These are phyloP conservation scores for Rhazya stricta DNA, from an alignment of 257 asterid species.

Conservation along the genomic window DNA sequence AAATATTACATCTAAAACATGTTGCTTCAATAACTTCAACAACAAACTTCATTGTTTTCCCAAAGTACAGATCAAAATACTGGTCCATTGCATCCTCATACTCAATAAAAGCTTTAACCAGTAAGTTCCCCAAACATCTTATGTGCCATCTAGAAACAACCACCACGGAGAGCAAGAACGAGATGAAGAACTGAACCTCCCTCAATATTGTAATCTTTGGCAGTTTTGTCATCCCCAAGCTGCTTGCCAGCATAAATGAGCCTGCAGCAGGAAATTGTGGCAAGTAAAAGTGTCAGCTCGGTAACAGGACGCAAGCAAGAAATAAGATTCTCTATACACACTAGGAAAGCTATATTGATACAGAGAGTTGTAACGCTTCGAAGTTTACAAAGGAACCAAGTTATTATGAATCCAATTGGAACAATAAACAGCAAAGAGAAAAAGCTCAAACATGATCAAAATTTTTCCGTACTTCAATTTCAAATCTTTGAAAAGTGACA, in stretches of 20 bases:
- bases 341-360: background rate
- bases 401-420: background rate
- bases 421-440: background rate
- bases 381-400: background rate
- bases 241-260: slow-evolving; percentile 86
- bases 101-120: background rate
- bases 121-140: background rate
- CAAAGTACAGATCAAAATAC: background rate
- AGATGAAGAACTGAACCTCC: slow-evolving; percentile 91
- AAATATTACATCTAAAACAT: background rate
- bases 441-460: background rate
- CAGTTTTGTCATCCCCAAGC: slow-evolving; percentile 85
- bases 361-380: background rate
- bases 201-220: slow-evolving; percentile 81
- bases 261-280: slow-evolving; percentile 34
- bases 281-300: background rate
- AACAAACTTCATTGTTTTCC: background rate
- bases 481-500: background rate
- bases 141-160: slow-evolving; percentile 30
- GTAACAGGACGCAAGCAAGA: background rate
- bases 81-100: background rate
- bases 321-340: background rate
- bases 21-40: background rate
- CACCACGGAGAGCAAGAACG: slow-evolving; percentile 82
- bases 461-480: background rate